Evolutionary conservation across 805 yeast species (phyloP).

Genomic region (Cyberlindnera maclurae): DNA sequence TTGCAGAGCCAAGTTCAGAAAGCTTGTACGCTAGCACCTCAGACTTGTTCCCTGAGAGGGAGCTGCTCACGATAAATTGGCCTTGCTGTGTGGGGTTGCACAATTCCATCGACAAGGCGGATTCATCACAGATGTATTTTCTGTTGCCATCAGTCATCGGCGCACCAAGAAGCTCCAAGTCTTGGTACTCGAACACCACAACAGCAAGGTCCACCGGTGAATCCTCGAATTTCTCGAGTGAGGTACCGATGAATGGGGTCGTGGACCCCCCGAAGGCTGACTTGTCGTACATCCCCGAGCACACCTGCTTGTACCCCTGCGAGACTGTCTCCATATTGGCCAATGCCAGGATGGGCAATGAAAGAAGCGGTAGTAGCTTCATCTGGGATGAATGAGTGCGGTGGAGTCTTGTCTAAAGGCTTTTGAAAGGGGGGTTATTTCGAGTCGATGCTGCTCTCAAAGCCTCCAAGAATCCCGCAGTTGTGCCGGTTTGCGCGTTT

Average conservation of each 20-base stretch:
- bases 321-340: conserved; percentile 43
- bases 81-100: conserved; percentile 55
- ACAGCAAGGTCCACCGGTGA: conserved; percentile 44
- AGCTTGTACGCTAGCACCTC: conserved; percentile 52
- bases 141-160: conserved; percentile 32
- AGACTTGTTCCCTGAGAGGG: conserved; percentile 37
- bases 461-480: too few relatives aligned
- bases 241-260: conserved; percentile 53
- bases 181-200: conserved; percentile 79
- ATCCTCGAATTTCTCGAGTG: conserved; percentile 27
- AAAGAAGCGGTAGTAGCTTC: background rate
- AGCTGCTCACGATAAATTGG: conserved; percentile 50
- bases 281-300: conserved; percentile 86
- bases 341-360: conserved; percentile 1
- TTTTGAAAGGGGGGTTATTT: too few relatives aligned
- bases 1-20: conserved; percentile 45
- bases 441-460: too few relatives aligned
- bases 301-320: conserved; percentile 51
- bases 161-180: conserved; percentile 59
- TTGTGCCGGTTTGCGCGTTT: too few relatives aligned
- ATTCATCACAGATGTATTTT: conserved; percentile 70
- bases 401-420: background rate
- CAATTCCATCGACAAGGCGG: conserved; percentile 45
- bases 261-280: conserved; percentile 80
- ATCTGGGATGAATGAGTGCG: too few relatives aligned